Base-by-base conservation (phyloP, 1,284 basidiomycete genomes). In the Apiotrichum laibachii region DNA sequence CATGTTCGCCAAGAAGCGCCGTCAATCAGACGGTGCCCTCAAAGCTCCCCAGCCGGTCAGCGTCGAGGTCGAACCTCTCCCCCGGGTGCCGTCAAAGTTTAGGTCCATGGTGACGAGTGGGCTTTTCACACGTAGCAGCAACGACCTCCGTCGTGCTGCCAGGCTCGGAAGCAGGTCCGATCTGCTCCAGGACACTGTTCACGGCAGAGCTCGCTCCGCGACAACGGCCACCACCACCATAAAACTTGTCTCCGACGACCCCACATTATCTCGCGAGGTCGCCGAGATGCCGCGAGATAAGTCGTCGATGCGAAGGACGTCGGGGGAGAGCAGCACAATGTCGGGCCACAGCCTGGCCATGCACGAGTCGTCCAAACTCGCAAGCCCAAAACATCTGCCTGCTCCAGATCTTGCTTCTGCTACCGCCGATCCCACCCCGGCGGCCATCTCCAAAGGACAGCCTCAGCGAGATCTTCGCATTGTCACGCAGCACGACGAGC, bases 21-120 rank as follows among this genome's bases (percentile, higher is more conserved):
- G 51, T 4, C 42, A 34, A 31, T 53, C 51, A 5, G 51, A 53
- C 18, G 51, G 26, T 5, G 31, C 51, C 34, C 26, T 33, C 47
- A 49, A 42, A 35, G 19, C 37, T 18, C 31, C 40, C 4, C 40
- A 43, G 42, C 18, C 15, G 40, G 26, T 35, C 31, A 34, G 15
- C 11, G 35, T 50, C 12, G n/a, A 53, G 31, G 40, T 44, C 2
- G 51, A 53, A 16, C 51, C 51, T 1, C 40, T 53, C 15, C 50
- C 50, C 5, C 51, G 33, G 2, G 13, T 35, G 37, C 51, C 51
- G 9, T 42, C 51, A 40, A 53, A 53, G 42, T 44, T 53, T 12
- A 22, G 51, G 6, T 31, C 31, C 9, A 10, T 53, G 22, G 6
- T 53, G 51, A 35, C 31, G 35, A 7, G 18, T 1, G 35, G 35